phyloP scores from a whole-genome alignment of 495 filamentous ascomycete species.

The Lasiosphaeriaceae sp. region DNA sequence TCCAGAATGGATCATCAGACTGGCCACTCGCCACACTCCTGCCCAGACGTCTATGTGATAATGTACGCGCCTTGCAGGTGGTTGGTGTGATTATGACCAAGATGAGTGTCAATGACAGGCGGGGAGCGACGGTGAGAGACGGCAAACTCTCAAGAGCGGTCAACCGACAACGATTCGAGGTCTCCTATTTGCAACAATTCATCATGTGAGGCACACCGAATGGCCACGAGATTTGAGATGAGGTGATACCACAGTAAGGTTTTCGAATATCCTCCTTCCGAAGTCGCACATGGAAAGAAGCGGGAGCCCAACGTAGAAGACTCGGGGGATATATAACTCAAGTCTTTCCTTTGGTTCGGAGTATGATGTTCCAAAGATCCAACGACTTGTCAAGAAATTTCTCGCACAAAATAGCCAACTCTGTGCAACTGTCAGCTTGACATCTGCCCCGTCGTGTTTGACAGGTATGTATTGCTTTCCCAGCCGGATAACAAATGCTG shows the following conservation, averaged over 20 bases:
- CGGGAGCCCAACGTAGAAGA: not conserved
- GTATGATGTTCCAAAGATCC: not conserved
- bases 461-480: not conserved
- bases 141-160: not conserved
- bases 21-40: not conserved
- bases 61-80: conserved; percentile 1
- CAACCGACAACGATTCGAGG: not conserved
- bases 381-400: not conserved
- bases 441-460: not conserved
- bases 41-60: not conserved
- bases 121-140: not conserved
- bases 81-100: not conserved
- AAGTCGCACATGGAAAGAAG: not conserved
- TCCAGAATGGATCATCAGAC: not conserved
- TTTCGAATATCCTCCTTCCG: not conserved
- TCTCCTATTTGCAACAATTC: conserved; percentile 2
- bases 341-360: not conserved
- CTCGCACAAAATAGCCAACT: not conserved
- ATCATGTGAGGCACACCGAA: not conserved
- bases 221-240: not conserved
- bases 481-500: not conserved
- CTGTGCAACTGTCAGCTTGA: not conserved
- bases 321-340: not conserved
- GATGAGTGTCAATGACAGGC: not conserved
- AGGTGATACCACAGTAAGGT: not conserved